Percentiles rank a stretch among this genome's conserved stretches.
These are phyloP conservation scores for Irpex sp. DNA, from an alignment of 1,284 basidiomycete genomes.

Conservation along the genomic window DNA sequence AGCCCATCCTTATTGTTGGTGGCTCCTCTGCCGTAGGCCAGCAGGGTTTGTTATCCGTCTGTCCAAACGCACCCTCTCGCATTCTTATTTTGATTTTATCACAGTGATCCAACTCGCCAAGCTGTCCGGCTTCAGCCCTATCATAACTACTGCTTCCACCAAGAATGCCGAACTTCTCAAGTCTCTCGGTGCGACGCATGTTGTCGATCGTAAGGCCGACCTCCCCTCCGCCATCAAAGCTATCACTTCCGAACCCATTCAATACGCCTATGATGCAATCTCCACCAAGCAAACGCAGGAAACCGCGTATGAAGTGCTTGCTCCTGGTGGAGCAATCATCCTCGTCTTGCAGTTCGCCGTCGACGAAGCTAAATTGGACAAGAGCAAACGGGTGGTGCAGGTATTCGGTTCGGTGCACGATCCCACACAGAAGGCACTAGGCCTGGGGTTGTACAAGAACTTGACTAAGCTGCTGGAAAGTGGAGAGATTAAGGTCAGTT, in stretches of 20 bases:
- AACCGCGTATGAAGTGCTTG: constrained; percentile 22
- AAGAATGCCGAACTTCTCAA: constrained; percentile 41
- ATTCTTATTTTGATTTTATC: neutral
- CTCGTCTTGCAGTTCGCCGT: constrained; percentile 10
- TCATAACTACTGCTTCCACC: constrained; percentile 49
- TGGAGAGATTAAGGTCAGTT: constrained; percentile 16
- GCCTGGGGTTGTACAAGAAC: constrained; percentile 11
- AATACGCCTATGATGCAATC: constrained; percentile 36
- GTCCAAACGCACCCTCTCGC: neutral
- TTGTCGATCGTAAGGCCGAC: constrained; percentile 41
- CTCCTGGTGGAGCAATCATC: constrained; percentile 21
- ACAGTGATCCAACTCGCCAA: constrained; percentile 52
- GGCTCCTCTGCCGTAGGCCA: constrained; percentile 32
- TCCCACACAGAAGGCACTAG: constrained; percentile 9
- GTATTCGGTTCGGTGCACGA: constrained; percentile 11
- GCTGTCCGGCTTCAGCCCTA: constrained; percentile 48
- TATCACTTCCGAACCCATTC: constrained; percentile 26
- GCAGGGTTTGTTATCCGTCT: constrained; percentile 16
- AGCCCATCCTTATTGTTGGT: constrained; percentile 31
- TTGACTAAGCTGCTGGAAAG: constrained; percentile 12
- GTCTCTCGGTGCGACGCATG: constrained; percentile 49
- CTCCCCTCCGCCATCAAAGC: constrained; percentile 11
- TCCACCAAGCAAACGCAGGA: constrained; percentile 18
- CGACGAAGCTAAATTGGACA: neutral
- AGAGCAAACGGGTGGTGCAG: constrained; percentile 10